phyloP scores from a whole-genome alignment of 2,329 filamentous ascomycete species.

The Colletotrichum navitas region DNA sequence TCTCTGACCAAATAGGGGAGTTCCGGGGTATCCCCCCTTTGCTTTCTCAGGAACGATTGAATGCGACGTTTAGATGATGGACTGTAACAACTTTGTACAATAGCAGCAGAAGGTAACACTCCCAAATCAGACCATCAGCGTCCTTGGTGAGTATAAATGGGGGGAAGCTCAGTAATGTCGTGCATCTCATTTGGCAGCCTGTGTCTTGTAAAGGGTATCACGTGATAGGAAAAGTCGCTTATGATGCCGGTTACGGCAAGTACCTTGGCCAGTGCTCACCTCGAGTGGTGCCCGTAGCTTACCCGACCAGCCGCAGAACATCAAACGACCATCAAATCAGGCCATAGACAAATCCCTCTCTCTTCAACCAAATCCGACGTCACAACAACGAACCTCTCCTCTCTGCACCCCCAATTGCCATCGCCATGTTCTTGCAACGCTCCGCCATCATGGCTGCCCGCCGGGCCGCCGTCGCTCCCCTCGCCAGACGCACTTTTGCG shows the following conservation, averaged over 20 bases:
- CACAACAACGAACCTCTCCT: slow-evolving; percentile 41
- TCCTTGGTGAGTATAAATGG: background rate
- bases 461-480: slow-evolving; percentile 67
- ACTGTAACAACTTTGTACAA: background rate
- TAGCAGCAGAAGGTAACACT: background rate
- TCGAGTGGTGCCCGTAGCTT: slow-evolving; percentile 35
- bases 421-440: slow-evolving; percentile 74
- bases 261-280: slow-evolving; percentile 43
- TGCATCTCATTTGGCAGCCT: slow-evolving; percentile 30
- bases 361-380: slow-evolving; percentile 44
- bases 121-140: background rate
- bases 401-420: slow-evolving; percentile 45
- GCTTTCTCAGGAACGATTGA: too few species aligned
- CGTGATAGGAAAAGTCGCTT: slow-evolving; percentile 37
- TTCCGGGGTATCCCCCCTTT: background rate
- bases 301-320: slow-evolving; percentile 43
- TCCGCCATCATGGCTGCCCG: slow-evolving; percentile 71
- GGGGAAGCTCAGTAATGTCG: slow-evolving; percentile 28
- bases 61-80: background rate
- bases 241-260: slow-evolving; percentile 43
- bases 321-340: slow-evolving; percentile 56
- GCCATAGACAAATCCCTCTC: slow-evolving; percentile 64
- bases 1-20: background rate
- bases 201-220: background rate
- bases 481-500: slow-evolving; percentile 70